Evolutionary conservation across 1,139 yeast species (phyloP).

Genomic region (Geotrichum phurueaensis): DNA sequence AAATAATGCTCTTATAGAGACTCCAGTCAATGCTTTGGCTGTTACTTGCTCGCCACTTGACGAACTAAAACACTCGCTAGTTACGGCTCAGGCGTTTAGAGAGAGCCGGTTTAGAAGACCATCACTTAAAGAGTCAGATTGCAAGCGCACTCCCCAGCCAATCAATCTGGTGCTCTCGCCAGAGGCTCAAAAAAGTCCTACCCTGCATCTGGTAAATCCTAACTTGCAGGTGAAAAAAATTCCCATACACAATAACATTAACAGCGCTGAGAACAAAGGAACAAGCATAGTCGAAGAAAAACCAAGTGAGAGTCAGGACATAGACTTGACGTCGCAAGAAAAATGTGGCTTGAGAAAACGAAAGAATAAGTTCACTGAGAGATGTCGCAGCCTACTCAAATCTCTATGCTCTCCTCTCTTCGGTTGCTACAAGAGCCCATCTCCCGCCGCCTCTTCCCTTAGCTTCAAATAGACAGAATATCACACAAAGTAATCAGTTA

Average conservation of each 20-base stretch:
- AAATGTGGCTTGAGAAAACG: not conserved
- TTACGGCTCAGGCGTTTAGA: not conserved
- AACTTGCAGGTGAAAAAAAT: not conserved
- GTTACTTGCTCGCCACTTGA: slow-evolving; percentile 9
- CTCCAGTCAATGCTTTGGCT: not conserved
- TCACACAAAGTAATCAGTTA: not conserved
- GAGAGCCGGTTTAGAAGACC: not conserved
- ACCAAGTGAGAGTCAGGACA: not conserved
- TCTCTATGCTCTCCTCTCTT: not conserved
- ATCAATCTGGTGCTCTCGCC: not conserved
- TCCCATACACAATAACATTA: not conserved
- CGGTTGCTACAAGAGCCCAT: not conserved
- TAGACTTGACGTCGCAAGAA: not conserved
- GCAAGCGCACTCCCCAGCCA: not conserved
- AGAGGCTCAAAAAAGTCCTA: not conserved
- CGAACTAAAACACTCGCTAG: slow-evolving; percentile 5
- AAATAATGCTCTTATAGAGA: not conserved
- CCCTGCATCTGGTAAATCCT: not conserved
- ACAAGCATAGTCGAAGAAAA: not conserved
- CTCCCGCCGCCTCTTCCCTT: not conserved
- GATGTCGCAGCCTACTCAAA: not conserved
- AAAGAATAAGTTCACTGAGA: not conserved
- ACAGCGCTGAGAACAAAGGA: not conserved
- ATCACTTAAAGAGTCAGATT: not conserved
- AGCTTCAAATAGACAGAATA: not conserved